Conservation (phyloP, 164 flowering plant species). For the Buxus sempervirens region DNA sequence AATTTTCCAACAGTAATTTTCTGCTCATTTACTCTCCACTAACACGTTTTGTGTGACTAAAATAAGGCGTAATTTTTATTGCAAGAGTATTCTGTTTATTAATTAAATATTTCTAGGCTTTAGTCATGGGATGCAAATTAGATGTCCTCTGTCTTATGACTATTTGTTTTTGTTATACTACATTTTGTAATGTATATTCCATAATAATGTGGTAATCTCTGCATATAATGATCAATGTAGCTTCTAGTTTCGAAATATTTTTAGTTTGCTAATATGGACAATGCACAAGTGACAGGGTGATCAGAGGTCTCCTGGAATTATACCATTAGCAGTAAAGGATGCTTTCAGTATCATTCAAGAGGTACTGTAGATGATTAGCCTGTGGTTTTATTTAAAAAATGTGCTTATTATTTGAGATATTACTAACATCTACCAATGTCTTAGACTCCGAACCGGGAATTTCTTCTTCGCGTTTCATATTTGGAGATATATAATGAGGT, state of each 20-base stretch:
- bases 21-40: too few relatives aligned
- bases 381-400: background rate
- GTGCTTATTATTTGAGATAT: background rate
- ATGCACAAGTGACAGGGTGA: slow-evolving; percentile 61
- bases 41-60: too few relatives aligned
- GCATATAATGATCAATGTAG: slow-evolving; percentile 4
- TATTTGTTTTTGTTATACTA: background rate
- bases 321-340: slow-evolving; percentile 95
- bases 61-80: too few relatives aligned
- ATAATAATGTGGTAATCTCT: background rate
- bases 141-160: too few relatives aligned
- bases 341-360: slow-evolving; percentile 95
- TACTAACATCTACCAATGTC: slow-evolving; percentile 18
- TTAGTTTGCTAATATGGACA: slow-evolving; percentile 11
- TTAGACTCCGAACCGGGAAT: slow-evolving; percentile 90
- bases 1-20: too few relatives aligned
- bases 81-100: too few relatives aligned
- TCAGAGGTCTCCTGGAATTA: slow-evolving; percentile 97
- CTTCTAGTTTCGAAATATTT: slow-evolving; percentile 4
- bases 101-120: too few relatives aligned
- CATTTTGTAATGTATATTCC: background rate
- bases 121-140: too few relatives aligned
- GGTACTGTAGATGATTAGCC: slow-evolving; percentile 36
- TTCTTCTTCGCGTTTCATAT: slow-evolving; percentile 92
- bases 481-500: slow-evolving; percentile 98